Evolutionary conservation across 345 rosid genomes (phyloP).

Genomic region (Laguncularia racemosa): DNA sequence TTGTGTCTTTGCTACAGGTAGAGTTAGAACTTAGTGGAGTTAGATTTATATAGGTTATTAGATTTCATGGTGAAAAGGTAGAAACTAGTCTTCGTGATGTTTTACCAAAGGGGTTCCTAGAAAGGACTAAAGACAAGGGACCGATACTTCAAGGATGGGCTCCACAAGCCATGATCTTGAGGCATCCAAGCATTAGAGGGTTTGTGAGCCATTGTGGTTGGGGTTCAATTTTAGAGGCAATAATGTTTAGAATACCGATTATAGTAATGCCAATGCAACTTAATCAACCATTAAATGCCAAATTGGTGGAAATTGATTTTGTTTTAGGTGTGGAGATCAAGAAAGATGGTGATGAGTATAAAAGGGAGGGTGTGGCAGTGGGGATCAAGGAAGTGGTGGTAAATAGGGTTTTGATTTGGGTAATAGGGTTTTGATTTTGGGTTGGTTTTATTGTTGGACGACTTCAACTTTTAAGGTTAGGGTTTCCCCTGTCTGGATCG

Average conservation of each 20-base stretch:
- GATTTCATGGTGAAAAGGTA: conserved; percentile 19
- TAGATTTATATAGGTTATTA: conserved; percentile 28
- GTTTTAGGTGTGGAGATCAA: neutral
- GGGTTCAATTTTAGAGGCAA: conserved; percentile 24
- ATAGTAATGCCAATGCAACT: conserved; percentile 21
- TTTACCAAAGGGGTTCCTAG: conserved; percentile 19
- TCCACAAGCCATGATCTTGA: conserved; percentile 20
- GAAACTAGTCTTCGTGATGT: conserved; percentile 8
- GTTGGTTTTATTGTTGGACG: too few species aligned
- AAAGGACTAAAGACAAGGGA: conserved; percentile 23
- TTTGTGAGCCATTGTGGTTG: conserved; percentile 32
- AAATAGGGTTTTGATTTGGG: too few species aligned
- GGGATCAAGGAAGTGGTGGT: too few species aligned
- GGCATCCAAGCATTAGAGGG: conserved; percentile 20
- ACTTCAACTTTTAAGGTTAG: too few species aligned
- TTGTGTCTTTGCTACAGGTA: too few species aligned
- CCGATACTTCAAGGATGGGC: conserved; percentile 26
- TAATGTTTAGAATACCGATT: conserved; percentile 16
- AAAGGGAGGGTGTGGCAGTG: too few species aligned
- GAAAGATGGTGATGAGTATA: too few species aligned
- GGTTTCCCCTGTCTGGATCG: too few species aligned
- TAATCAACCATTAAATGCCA: conserved; percentile 19
- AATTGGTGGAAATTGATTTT: conserved; percentile 11
- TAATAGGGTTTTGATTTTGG: too few species aligned
- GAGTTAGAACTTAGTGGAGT: conserved; percentile 27